Percentiles rank a stretch among this genome's conserved stretches.
Evolutionary conservation across 176 grass and related monocot species (phyloP).

Genomic region (Phragmites australis): DNA sequence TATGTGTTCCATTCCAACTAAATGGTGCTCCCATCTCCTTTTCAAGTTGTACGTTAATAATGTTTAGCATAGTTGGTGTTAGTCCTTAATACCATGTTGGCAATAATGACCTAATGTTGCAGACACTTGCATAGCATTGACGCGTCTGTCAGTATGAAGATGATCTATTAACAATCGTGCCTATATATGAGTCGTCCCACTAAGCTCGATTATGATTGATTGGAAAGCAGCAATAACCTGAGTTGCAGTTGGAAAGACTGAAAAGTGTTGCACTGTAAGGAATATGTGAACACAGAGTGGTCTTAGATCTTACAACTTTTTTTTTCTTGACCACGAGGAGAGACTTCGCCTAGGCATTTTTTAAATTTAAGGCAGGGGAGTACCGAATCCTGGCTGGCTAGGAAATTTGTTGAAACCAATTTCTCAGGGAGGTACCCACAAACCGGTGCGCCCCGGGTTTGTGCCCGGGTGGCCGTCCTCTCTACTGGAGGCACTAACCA

Average conservation of each 20-base stretch:
- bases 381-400: no score
- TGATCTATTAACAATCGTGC: not conserved
- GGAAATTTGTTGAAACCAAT: no score
- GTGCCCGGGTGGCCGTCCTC: no score
- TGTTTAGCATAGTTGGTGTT: conserved; percentile 30
- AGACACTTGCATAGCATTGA: not conserved
- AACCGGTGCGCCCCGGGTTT: no score
- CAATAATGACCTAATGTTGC: conserved; percentile 20
- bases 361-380: no score
- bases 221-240: not conserved
- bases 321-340: no score
- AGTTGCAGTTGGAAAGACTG: conserved; percentile 11
- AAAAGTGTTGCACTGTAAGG: not conserved
- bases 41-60: conserved; percentile 30
- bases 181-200: conserved; percentile 2
- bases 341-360: no score
- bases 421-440: no score
- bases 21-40: conserved; percentile 33
- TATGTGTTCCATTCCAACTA: not conserved
- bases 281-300: conserved; percentile 34
- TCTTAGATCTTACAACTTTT: conserved; percentile 36
- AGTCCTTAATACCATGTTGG: conserved; percentile 17
- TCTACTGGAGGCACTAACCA: no score
- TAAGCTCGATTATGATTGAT: no score
- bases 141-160: conserved; percentile 14